Evolutionary conservation across 2,329 filamentous ascomycete genomes (phyloP).

Genomic region (Fusarium sp.): DNA sequence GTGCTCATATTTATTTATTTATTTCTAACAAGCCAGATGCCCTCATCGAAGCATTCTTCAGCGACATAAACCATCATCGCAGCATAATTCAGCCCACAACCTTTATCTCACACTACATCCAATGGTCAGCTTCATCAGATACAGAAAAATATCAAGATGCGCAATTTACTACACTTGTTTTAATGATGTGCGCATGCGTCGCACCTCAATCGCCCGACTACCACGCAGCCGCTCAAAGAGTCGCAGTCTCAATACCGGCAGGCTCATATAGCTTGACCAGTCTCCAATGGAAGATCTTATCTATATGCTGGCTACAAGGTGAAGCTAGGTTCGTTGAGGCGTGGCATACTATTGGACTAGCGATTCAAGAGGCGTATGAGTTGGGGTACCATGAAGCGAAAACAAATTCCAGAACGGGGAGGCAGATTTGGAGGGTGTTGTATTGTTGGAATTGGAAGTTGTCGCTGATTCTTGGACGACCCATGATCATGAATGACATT

Average conservation of each 20-base stretch:
- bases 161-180: constrained; percentile 10
- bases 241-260: not conserved
- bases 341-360: constrained; percentile 6
- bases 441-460: constrained; percentile 24
- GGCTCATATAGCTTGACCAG: not conserved
- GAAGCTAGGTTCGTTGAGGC: constrained; percentile 16
- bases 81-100: constrained; percentile 7
- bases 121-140: not conserved
- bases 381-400: not conserved
- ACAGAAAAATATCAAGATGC: not conserved
- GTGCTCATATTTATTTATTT: not conserved
- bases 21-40: constrained; percentile 5
- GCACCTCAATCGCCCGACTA: not conserved
- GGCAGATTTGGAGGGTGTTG: constrained; percentile 5
- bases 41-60: constrained; percentile 18
- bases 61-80: constrained; percentile 23
- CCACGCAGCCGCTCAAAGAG: not conserved
- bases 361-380: constrained; percentile 21
- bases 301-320: constrained; percentile 18
- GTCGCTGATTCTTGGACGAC: not conserved
- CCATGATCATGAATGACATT: constrained; percentile 13
- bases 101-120: constrained; percentile 13
- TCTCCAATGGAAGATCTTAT: constrained; percentile 16
- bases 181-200: constrained; percentile 26
- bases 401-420: not conserved